Conservation (phyloP, 176 grass and related monocot genomes). For the Avena insularis region DNA sequence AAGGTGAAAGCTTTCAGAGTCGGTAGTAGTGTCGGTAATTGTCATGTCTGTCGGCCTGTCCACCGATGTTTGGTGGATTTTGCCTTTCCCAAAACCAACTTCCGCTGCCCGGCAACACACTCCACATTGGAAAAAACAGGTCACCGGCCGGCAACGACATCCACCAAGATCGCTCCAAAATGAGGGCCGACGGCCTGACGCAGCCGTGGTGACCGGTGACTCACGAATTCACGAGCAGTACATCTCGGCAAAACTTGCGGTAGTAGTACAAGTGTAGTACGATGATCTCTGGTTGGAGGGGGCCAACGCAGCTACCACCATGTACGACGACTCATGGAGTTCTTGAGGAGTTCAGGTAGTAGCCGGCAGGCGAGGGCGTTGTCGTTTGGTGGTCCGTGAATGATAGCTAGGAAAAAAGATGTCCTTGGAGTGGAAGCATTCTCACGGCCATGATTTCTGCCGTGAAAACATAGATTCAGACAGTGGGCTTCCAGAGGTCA, state of each 20-base stretch:
- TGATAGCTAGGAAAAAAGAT: neutral
- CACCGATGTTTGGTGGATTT: neutral
- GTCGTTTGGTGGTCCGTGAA: neutral
- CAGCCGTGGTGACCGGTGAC: neutral
- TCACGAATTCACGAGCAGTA: too few relatives aligned
- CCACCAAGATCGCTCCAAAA: neutral
- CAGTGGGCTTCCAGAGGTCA: neutral
- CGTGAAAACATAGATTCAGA: neutral
- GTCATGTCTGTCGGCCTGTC: neutral
- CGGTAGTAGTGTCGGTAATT: neutral
- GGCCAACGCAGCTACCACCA: neutral
- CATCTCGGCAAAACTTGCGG: neutral
- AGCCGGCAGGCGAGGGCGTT: conserved; percentile 21
- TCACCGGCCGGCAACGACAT: neutral
- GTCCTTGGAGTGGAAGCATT: conserved; percentile 23
- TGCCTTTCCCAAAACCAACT: neutral
- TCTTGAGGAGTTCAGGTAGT: neutral
- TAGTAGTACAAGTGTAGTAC: conserved; percentile 17
- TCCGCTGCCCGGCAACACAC: neutral
- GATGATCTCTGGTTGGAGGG: neutral
- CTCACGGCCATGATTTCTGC: neutral
- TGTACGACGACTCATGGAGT: conserved; percentile 28
- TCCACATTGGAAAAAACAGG: neutral
- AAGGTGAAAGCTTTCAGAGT: neutral
- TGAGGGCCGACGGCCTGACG: neutral